These are phyloP conservation scores for Hibiscus mutabilis DNA, from an alignment of 345 rosid species.

Conservation along the genomic window DNA sequence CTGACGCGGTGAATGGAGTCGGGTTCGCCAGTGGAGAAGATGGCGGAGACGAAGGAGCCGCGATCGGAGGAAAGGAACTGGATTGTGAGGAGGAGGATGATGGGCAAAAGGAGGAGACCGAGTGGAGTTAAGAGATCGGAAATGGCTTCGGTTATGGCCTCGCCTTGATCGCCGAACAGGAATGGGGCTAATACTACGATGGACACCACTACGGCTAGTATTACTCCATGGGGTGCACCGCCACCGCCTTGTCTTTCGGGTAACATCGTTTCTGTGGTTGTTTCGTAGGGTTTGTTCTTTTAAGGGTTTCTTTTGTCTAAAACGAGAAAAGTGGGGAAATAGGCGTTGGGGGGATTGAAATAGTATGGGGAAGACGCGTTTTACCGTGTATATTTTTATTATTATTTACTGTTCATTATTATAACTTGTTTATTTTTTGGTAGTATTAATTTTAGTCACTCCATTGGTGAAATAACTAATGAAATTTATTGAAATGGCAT, in stretches of 20 bases:
- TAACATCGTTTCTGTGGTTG: constrained; percentile 10
- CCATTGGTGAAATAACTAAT: too few relatives aligned
- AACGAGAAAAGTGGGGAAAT: neutral
- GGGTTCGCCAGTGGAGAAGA: constrained; percentile 63
- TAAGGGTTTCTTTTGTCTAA: neutral
- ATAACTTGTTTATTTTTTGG: too few relatives aligned
- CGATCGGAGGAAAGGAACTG: constrained; percentile 85
- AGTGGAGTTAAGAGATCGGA: constrained; percentile 72
- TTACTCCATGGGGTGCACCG: constrained; percentile 67
- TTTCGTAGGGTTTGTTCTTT: neutral
- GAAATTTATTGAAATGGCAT: too few relatives aligned
- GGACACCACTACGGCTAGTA: constrained; percentile 58
- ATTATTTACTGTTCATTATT: too few relatives aligned
- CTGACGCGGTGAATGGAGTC: constrained; percentile 61
- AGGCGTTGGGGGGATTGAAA: constrained; percentile 5
- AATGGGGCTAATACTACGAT: constrained; percentile 60
- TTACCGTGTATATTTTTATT: neutral
- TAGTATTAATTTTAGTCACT: too few relatives aligned
- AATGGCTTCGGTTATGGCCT: constrained; percentile 65
- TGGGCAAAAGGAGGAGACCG: constrained; percentile 71
- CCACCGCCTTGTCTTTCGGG: constrained; percentile 25
- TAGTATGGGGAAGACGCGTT: constrained; percentile 7
- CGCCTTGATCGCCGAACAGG: constrained; percentile 67
- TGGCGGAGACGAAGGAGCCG: constrained; percentile 47
- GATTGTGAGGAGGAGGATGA: constrained; percentile 60